Evolutionary conservation across 2,329 filamentous ascomycete genomes (phyloP), one percentile per base, ranked within the genome.

Genomic region (Cercospora nicotianae): DNA sequence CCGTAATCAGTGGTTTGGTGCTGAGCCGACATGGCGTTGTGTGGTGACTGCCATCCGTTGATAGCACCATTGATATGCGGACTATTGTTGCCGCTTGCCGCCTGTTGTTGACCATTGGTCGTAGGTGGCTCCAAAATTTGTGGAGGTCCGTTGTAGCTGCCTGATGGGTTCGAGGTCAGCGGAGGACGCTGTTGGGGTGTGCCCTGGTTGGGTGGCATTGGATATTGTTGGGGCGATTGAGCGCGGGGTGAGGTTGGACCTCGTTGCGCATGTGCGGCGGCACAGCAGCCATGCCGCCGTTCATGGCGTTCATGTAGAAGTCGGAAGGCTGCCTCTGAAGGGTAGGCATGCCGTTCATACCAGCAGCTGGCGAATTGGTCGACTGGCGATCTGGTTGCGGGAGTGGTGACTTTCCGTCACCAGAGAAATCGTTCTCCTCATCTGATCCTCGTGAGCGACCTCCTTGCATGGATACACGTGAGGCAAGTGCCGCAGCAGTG

Each of bases 41-140:
- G 91, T 3, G 93, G 93, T 4, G 93, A 96, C 72, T 93, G 91
- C 94, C 94, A 97, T 64, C 92, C 91, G 12, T 70, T 71, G 70
- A 92, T 86, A 69, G 86, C 89, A 69, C 83, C 81, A 42, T 72
- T 73, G 88, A 97, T 92, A 79, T 97, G 94, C 61, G 94, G 94
- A 79, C 93, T 97, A 63, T 91, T 91, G 66, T 84, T 88, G n/a
- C 87, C 90, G 77, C 92, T 96, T 1, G 86, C 88, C 2, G 87
- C 84, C 74, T 91, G 89, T 71, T 90, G 89, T 67, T 91, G 90
- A 77, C 94, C 92, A 69, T 92, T 86, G 78, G 88, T 94, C 28
- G 89, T 83, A 13, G 94, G 93, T 23, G 89, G 89, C 81, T 97
- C 94, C 62, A 97, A 84, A 16, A 91, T 93, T 60, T 91, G 89